Percentiles rank a stretch among this genome's conserved stretches.
These are phyloP conservation scores for Closterium sp. DNA, from an alignment of 139 green algal genomes.

Conservation along the genomic window DNA sequence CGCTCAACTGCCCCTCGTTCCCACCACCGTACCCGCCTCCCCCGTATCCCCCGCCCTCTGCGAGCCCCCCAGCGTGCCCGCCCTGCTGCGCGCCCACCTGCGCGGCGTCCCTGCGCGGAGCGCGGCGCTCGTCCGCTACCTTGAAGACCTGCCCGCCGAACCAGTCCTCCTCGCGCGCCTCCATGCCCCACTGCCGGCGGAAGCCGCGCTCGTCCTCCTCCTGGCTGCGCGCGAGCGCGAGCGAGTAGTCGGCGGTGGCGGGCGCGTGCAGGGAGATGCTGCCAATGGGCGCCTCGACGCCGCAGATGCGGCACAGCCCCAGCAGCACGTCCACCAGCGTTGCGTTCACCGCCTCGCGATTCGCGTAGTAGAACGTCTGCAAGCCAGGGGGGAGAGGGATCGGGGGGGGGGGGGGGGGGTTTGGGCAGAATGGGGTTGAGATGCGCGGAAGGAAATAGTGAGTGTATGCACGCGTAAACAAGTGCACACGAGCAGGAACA, in stretches of 20 bases:
- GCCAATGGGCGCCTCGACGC: constrained; percentile 1
- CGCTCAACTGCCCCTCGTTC: neutral
- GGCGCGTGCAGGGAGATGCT: neutral
- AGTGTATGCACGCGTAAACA: too few relatives aligned
- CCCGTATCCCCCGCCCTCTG: neutral
- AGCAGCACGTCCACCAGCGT: constrained; percentile 27
- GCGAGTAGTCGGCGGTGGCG: neutral
- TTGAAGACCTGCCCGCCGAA: neutral
- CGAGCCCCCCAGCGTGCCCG: neutral
- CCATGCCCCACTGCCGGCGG: neutral
- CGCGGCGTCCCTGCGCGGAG: neutral
- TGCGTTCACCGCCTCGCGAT: constrained; percentile 19
- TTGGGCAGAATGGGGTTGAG: too few relatives aligned
- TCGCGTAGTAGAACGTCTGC: constrained; percentile 35
- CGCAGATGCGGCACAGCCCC: constrained; percentile 34
- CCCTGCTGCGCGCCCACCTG: neutral
- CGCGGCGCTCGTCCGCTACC: neutral
- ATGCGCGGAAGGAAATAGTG: neutral
- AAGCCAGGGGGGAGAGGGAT: neutral
- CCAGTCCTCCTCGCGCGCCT: neutral
- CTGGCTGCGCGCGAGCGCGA: neutral
- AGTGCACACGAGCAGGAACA: too few relatives aligned
- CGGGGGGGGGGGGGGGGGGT: too few relatives aligned
- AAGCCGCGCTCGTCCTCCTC: neutral
- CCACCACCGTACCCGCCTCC: neutral